Evolutionary conservation across 1,139 yeast species (phyloP), one percentile per base, ranked within the genome.

Genomic region (Pichia sp.): DNA sequence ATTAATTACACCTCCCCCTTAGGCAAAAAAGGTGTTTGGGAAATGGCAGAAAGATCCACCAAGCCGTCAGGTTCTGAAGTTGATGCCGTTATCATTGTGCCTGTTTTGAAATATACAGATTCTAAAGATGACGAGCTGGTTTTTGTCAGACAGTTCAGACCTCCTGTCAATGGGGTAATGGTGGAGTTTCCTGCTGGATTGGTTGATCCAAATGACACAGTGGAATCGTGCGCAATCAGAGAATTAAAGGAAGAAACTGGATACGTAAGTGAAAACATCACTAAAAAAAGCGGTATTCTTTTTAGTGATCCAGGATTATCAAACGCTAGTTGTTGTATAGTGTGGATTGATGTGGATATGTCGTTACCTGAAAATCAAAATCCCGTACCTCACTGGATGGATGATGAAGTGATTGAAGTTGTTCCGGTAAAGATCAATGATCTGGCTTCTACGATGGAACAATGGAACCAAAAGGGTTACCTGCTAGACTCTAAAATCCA

Each of bases 121-220:
- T 56, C 40, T 56, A 66, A 16, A 71, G 72, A 32, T 11, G 46
- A 44, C 73, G 81, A 5, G 78, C 67, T 90, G 37, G 74, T 90
- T 3, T 68, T 90, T 33, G 92, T 86, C 56, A 86, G 85, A 60
- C 97, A 90, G 61, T 90, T 84, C 65, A 73, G 98, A 46, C 96
- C 97, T 2, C 97, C 98, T 1, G 84, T 85, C 8, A 81, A 75
- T 46, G 88, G 87, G 29, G 87, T 90, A 2, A 84, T 92, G 58
- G 79, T 92, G 52, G 98, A 92, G 62, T 73, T 90, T 56, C 98
- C 98, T 0, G 98, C 98, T 0, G 98, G 98, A 0, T 69, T 92
- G 49, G 75, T 92, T 40, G 98, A 92, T 61, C 87, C 94, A 2
- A 73, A 78, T 44, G 98, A 92, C 60, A 62, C 82, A 1, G 66